Base-by-base conservation (phyloP, 768 basidiomycete genomes). In the Pisolithus albus region DNA sequence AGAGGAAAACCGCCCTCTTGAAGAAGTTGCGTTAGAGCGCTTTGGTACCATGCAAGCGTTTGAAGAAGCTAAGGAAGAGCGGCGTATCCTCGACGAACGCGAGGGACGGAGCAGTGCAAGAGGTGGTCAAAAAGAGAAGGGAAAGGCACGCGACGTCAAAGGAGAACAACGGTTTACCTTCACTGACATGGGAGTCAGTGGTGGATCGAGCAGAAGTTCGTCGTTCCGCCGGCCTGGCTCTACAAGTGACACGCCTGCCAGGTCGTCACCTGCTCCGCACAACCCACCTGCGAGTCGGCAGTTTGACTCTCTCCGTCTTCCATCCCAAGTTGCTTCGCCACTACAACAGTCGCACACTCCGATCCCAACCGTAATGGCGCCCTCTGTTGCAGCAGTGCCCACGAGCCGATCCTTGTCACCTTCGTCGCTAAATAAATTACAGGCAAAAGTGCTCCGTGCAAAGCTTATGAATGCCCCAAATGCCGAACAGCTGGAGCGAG, bases 361-460 rank as follows among this genome's bases (percentile, higher is more conserved):
- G 2, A 84, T 98, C 48, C 95, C 94, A 0, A 84, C 85, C 2
- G 93, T 93, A 6, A 84, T 97, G 78, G 88, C 91, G 0, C 93
- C 93, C 2, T 75, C 80, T 11, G 49, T 61, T 19, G 59, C 64
- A 21, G 53, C 60, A 11, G 53, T 59, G 49, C 59, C 70, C 8
- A 71, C 64, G 23, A 61, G 52, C 10, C 75, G 83, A 5, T 76
- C 76, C 1, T 61, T 88, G 50, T 87, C 87, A 0, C 83, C 85
- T 2, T 85, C 86, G 1, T 88, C 87, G 15, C 72, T 98, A 43
- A 98, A 99, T 66, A 88, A 83, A 62, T 70, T 99, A 1, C 95
- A 99, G 67, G 95, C 95, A 4, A 86, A 86, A 58, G 93, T 96
- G 2, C 72, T 99, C 8, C 84, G 91, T 34, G 94, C 96, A 4